Percentiles rank a stretch among this genome's conserved stretches.
These are phyloP conservation scores for Inosperma sp. DNA, from an alignment of 768 basidiomycete genomes.

Conservation along the genomic window DNA sequence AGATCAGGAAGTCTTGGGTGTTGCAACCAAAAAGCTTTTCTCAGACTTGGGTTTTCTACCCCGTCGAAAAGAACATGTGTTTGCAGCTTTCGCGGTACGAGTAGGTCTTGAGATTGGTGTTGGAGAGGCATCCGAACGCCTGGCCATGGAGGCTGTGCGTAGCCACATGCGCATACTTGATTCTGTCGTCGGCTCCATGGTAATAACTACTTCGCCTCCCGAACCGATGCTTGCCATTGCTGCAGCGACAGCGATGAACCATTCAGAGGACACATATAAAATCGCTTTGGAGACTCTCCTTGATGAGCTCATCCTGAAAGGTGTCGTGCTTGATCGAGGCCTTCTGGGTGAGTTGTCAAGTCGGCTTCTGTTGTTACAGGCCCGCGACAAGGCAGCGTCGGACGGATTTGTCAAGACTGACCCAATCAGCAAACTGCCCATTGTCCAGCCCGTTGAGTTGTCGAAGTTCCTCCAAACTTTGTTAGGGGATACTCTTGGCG, in stretches of 20 bases:
- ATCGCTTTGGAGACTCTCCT: background rate
- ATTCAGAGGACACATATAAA: background rate
- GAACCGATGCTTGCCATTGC: conserved; percentile 1
- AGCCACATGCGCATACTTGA: background rate
- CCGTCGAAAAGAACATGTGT: background rate
- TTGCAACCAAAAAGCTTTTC: background rate
- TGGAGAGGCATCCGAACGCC: background rate
- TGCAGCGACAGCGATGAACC: background rate
- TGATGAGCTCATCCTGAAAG: background rate
- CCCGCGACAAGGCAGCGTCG: conserved; percentile 1
- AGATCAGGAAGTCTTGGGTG: background rate
- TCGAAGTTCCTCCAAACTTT: background rate
- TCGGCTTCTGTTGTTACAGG: background rate
- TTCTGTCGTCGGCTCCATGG: background rate
- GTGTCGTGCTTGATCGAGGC: background rate
- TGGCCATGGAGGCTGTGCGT: background rate
- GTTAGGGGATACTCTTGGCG: background rate
- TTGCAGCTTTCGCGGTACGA: background rate
- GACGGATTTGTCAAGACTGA: background rate
- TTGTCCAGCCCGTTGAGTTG: background rate
- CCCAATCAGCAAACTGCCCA: background rate
- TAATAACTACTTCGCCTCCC: background rate
- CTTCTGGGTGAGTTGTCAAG: background rate
- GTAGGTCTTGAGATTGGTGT: background rate
- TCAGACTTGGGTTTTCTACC: background rate